A percentile compares a stretch with the other conserved stretches of the same genome.
These are phyloP conservation scores for Exophiala sideris DNA, from an alignment of 2,329 filamentous ascomycete genomes.

Conservation along the genomic window DNA sequence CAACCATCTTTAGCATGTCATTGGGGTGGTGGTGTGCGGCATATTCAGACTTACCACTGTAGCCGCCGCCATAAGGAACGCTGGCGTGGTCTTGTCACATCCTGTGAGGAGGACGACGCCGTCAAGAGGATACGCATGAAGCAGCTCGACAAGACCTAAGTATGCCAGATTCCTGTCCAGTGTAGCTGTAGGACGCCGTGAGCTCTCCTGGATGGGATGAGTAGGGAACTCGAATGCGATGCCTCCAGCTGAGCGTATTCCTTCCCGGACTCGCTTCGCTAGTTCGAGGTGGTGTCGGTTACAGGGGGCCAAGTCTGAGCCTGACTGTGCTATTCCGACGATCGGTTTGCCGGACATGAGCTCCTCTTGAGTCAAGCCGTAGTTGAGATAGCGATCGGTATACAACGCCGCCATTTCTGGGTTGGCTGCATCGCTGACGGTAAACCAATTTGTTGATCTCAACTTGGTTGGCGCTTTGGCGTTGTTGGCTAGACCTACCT, in stretches of 20 bases:
- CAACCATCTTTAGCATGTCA: slow-evolving; percentile 1
- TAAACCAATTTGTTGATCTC: slow-evolving; percentile 47
- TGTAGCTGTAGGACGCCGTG: slow-evolving; percentile 47
- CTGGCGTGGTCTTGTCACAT: slow-evolving; percentile 54
- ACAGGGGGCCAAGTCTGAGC: slow-evolving; percentile 51
- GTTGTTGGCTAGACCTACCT: slow-evolving; percentile 28
- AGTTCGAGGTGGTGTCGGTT: slow-evolving; percentile 51
- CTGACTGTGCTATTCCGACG: slow-evolving; percentile 53
- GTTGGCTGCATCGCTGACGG: slow-evolving; percentile 36
- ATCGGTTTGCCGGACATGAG: slow-evolving; percentile 50
- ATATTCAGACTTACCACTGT: slow-evolving; percentile 42
- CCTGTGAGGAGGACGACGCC: slow-evolving; percentile 52
- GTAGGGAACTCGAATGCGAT: slow-evolving; percentile 53
- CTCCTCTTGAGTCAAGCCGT: slow-evolving; percentile 49
- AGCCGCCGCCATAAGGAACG: slow-evolving; percentile 51
- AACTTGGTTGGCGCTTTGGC: slow-evolving; percentile 30
- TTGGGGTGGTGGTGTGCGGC: slow-evolving; percentile 2
- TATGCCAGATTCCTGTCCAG: slow-evolving; percentile 51
- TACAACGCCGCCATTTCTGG: slow-evolving; percentile 48
- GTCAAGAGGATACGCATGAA: slow-evolving; percentile 50
- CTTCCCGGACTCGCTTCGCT: slow-evolving; percentile 50
- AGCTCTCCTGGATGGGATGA: slow-evolving; percentile 52
- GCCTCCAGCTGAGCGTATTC: slow-evolving; percentile 48
- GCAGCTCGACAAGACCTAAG: slow-evolving; percentile 47
- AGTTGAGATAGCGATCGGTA: slow-evolving; percentile 52